Evolutionary conservation across 805 yeast genomes (phyloP).

Genomic region (Gaillardinia entomophila): DNA sequence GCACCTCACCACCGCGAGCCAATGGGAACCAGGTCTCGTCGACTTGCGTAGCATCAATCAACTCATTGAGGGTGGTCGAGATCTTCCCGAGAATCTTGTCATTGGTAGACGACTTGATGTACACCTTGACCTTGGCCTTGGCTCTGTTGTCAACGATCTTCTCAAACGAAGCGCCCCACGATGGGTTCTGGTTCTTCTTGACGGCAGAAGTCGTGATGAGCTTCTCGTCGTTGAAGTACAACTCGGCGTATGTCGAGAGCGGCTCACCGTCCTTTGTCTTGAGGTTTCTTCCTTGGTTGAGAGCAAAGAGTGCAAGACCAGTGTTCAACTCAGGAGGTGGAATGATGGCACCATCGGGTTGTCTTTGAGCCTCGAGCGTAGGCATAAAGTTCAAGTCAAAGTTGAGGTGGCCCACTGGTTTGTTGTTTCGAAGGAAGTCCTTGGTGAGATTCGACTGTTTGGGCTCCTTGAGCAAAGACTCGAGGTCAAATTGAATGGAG

Average conservation of each 20-base stretch:
- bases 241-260: slow-evolving; percentile 62
- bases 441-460: slow-evolving; percentile 45
- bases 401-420: slow-evolving; percentile 67
- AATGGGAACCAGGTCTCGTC: slow-evolving; percentile 76
- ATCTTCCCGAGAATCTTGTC: slow-evolving; percentile 55
- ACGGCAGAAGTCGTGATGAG: slow-evolving; percentile 52
- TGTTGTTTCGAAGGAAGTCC: slow-evolving; percentile 73
- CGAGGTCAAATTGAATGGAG: slow-evolving; percentile 66
- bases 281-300: slow-evolving; percentile 58
- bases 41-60: slow-evolving; percentile 73
- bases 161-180: slow-evolving; percentile 60
- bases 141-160: slow-evolving; percentile 68
- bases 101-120: slow-evolving; percentile 58
- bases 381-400: slow-evolving; percentile 76
- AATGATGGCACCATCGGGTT: slow-evolving; percentile 75
- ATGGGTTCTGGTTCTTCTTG: slow-evolving; percentile 61
- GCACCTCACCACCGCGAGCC: slow-evolving; percentile 68
- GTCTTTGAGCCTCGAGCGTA: slow-evolving; percentile 53
- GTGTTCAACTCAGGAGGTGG: slow-evolving; percentile 92
- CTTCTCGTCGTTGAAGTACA: slow-evolving; percentile 58
- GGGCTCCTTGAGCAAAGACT: slow-evolving; percentile 50
- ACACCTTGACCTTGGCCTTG: slow-evolving; percentile 59
- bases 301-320: slow-evolving; percentile 74
- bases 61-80: slow-evolving; percentile 51
- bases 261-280: slow-evolving; percentile 41